Evolutionary conservation across 2,329 filamentous ascomycete genomes (phyloP).

Genomic region (Neophaeococcomyces mojaviensis): DNA sequence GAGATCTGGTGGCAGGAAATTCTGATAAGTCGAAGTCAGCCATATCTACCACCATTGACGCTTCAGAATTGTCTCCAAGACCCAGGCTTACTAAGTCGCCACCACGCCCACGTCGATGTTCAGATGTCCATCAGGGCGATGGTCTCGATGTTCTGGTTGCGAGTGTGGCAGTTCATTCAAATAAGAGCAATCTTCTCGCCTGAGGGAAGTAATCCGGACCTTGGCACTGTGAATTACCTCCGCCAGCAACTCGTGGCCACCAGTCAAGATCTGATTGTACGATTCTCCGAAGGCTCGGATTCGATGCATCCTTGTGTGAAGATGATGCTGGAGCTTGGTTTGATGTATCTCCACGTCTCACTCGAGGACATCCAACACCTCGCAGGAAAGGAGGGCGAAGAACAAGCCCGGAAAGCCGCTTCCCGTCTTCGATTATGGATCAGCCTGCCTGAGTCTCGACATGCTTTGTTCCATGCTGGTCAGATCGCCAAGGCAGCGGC

Average conservation of each 20-base stretch:
- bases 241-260: constrained; percentile 36
- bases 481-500: constrained; percentile 58
- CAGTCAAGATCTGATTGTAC: neutral
- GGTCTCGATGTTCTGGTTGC: too few relatives aligned
- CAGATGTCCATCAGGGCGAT: too few relatives aligned
- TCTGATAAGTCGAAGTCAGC: too few relatives aligned
- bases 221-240: too few relatives aligned
- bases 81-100: too few relatives aligned
- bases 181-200: too few relatives aligned
- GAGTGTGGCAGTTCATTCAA: too few relatives aligned
- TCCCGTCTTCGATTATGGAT: constrained; percentile 32
- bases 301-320: constrained; percentile 22
- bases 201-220: too few relatives aligned
- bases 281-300: neutral
- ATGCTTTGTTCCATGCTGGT: constrained; percentile 59
- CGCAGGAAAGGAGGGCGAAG: constrained; percentile 36
- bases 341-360: constrained; percentile 34
- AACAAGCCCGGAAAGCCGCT: constrained; percentile 31
- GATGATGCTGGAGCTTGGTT: constrained; percentile 29
- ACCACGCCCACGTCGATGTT: too few relatives aligned
- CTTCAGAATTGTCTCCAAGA: too few relatives aligned
- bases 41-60: too few relatives aligned
- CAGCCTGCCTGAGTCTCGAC: constrained; percentile 28
- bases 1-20: constrained; percentile 57
- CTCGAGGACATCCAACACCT: constrained; percentile 38